Conservation (phyloP, 768 basidiomycete genomes). For the Pulveroboletus ravenelii region DNA sequence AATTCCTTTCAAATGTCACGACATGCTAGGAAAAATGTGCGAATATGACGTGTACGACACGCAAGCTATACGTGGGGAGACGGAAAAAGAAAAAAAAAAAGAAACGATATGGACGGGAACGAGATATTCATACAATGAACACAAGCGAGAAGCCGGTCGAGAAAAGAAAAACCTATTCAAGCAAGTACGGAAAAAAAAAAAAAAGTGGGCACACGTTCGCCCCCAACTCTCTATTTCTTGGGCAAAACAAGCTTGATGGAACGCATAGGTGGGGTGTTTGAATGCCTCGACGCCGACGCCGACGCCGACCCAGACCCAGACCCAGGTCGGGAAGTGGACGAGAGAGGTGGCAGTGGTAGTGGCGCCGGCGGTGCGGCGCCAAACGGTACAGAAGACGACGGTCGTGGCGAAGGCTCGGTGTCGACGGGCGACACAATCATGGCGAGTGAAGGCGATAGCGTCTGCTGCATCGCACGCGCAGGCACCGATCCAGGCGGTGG, state of each 20-base stretch:
- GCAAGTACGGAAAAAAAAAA: too few relatives aligned
- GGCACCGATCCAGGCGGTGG: constrained; percentile 21
- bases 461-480: constrained; percentile 32
- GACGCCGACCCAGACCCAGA: background rate
- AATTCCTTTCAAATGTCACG: too few relatives aligned
- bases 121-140: too few relatives aligned
- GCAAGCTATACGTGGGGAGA: too few relatives aligned
- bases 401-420: constrained; percentile 31
- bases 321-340: too few relatives aligned
- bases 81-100: too few relatives aligned
- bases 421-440: constrained; percentile 35
- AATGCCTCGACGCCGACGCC: constrained; percentile 7
- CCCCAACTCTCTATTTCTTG: constrained; percentile 24
- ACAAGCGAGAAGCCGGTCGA: too few relatives aligned
- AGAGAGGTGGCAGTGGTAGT: constrained; percentile 4
- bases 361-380: constrained; percentile 7
- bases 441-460: constrained; percentile 31
- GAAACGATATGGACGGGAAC: too few relatives aligned
- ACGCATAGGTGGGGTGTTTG: constrained; percentile 28
- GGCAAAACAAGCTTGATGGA: constrained; percentile 28
- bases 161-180: too few relatives aligned
- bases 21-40: too few relatives aligned
- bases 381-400: constrained; percentile 25
- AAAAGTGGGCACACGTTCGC: too few relatives aligned
- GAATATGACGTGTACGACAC: too few relatives aligned